Conservation (phyloP, 2,329 filamentous ascomycete genomes). For the Sphaerulina musiva region DNA sequence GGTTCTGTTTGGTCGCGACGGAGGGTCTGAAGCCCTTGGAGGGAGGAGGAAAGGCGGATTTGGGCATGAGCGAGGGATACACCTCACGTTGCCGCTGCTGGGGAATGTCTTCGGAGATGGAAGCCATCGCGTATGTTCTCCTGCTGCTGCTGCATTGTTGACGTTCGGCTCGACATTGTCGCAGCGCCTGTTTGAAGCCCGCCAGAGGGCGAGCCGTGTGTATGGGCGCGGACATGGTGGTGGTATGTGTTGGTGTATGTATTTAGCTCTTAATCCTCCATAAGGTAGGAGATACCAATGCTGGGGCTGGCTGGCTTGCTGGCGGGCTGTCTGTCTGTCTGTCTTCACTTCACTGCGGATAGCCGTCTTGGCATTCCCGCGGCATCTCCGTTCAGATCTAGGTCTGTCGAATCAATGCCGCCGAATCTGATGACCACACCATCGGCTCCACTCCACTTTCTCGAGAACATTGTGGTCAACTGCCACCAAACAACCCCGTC, state of each 20-base stretch:
- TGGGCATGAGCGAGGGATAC: conserved; percentile 43
- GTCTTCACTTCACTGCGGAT: neutral
- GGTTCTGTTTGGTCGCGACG: conserved; percentile 33
- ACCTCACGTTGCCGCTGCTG: conserved; percentile 42
- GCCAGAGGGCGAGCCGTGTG: conserved; percentile 59
- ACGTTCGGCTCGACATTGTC: conserved; percentile 45
- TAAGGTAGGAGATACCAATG: too few species aligned
- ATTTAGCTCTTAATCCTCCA: too few species aligned
- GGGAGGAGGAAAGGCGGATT: conserved; percentile 23
- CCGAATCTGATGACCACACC: neutral
- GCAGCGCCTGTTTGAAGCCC: conserved; percentile 61
- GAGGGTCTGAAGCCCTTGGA: conserved; percentile 28
- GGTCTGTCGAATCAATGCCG: neutral
- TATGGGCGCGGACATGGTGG: conserved; percentile 52
- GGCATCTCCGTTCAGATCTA: neutral
- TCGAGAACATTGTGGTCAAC: neutral
- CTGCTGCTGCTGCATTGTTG: conserved; percentile 15
- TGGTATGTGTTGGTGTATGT: conserved; percentile 1
- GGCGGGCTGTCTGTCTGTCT: neutral
- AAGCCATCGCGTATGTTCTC: conserved; percentile 39
- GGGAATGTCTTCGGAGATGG: conserved; percentile 24
- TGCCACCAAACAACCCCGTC: neutral
- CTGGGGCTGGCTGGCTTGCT: too few species aligned
- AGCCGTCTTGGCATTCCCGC: neutral
- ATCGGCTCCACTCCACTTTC: neutral